Evolutionary conservation across 1,284 basidiomycete genomes (phyloP), one percentile per base, ranked within the genome.

Genomic region (Heterobasidion irregulare): DNA sequence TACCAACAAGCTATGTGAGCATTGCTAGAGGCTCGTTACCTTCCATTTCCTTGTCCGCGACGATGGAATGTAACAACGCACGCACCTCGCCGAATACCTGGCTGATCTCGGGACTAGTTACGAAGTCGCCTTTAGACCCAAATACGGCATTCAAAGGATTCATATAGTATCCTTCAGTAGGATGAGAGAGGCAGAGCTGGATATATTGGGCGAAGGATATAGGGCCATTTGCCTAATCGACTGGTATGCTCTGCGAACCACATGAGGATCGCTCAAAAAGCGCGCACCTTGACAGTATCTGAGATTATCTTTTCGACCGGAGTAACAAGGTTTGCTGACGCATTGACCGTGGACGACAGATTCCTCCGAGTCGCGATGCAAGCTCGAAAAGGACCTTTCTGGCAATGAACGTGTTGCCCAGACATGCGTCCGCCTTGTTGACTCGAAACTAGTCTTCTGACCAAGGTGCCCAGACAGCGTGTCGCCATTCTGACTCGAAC

Each of bases 81-180:
- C 49, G 19, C 34, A 94, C 94, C 83, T 99, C 96, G 59, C 97
- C 97, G 69, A 99, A 99, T 0, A 94, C 83, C 68, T 98, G 95
- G 62, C 85, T 92, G 54, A 99, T 98, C 68, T 99, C 97, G 1
- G 97, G 97, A 60, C 89, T 94, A 1, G 97, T 99, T 44, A 93
- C 89, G 65, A 99, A 99, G 72, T 99, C 97, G 2, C 97, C 97
- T 38, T 79, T 76, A 0, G 82, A 64, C 9, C 97, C 97, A 64
- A 99, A 92, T 2, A 98, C 87, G 44, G 84, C 77, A 57, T 86
- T 77, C 5, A 70, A 62, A 0, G 82, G 74, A 55, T 86, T 85
- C 76, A 87, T 89, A 72, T 98, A 97, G 71, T 98, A 98, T 0
- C 94, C 94, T 57, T 91, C 75, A 0, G 80, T 86, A 0, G 94